Evolutionary conservation across 257 asterid genomes (phyloP).

Genomic region (Petunia axillaris): DNA sequence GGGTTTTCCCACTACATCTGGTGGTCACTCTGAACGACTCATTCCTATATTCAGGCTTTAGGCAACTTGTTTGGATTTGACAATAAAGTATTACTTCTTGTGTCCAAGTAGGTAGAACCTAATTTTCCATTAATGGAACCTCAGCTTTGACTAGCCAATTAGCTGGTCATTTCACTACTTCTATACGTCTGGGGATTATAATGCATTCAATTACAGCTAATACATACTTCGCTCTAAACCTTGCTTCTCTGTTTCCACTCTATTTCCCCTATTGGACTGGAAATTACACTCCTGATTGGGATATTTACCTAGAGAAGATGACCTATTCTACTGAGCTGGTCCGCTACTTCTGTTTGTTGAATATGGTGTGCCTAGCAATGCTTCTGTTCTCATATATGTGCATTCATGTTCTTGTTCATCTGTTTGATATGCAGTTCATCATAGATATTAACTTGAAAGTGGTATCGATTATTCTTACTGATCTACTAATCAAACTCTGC

Average conservation of each 20-base stretch:
- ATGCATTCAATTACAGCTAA: not conserved
- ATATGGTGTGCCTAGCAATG: not conserved
- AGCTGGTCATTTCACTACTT: not conserved
- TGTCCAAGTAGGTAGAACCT: not conserved
- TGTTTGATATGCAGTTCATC: not conserved
- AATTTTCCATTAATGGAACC: not conserved
- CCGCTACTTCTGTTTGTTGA: not conserved
- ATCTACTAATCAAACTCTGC: slow-evolving; percentile 12
- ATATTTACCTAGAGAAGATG: not conserved
- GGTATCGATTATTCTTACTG: not conserved
- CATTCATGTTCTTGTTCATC: not conserved
- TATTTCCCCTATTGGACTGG: not conserved
- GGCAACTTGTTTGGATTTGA: no score
- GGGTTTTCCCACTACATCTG: not conserved
- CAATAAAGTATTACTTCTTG: not conserved
- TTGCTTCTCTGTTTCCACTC: not conserved
- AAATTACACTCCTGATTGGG: not conserved
- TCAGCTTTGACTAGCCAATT: not conserved
- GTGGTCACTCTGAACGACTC: not conserved
- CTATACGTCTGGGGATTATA: not conserved
- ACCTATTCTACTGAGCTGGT: not conserved
- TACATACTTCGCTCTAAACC: not conserved
- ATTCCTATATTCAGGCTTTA: not conserved
- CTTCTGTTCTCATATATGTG: not conserved
- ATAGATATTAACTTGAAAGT: not conserved